Conservation (phyloP, 2,329 filamentous ascomycete genomes). For the Lecanoromycetidae sp. region DNA sequence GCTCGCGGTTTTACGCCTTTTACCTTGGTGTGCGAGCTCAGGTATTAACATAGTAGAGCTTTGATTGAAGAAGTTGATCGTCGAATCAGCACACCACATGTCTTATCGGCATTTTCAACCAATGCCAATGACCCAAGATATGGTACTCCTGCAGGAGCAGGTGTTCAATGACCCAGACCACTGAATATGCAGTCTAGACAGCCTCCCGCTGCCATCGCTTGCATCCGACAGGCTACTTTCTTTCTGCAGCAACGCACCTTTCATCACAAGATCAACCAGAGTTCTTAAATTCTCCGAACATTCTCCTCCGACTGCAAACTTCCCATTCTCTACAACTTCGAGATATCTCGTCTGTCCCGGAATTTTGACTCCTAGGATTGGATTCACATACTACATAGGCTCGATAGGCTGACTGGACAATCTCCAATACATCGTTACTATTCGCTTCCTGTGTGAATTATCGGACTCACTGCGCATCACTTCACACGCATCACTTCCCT, state of each 20-base stretch:
- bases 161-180: neutral
- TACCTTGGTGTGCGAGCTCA: too few species aligned
- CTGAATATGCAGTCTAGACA: neutral
- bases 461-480: too few species aligned
- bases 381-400: too few species aligned
- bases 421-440: too few species aligned
- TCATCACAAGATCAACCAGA: neutral
- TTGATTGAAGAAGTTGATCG: neutral
- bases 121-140: neutral
- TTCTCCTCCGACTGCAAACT: too few species aligned
- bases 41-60: neutral
- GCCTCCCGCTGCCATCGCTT: neutral
- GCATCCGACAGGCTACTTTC: neutral
- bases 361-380: too few species aligned
- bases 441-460: too few species aligned
- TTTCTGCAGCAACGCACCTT: neutral
- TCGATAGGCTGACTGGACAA: too few species aligned
- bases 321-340: too few species aligned
- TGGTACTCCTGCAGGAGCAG: neutral
- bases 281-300: neutral
- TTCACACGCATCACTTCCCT: too few species aligned
- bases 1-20: neutral
- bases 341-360: too few species aligned
- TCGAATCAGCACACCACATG: neutral
- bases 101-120: too few species aligned